A percentile compares a stretch with the other conserved stretches of the same genome.
These are phyloP conservation scores for Mucor lusitanicus DNA, from an alignment of 371 early-diverging fungal genomes.

Conservation along the genomic window DNA sequence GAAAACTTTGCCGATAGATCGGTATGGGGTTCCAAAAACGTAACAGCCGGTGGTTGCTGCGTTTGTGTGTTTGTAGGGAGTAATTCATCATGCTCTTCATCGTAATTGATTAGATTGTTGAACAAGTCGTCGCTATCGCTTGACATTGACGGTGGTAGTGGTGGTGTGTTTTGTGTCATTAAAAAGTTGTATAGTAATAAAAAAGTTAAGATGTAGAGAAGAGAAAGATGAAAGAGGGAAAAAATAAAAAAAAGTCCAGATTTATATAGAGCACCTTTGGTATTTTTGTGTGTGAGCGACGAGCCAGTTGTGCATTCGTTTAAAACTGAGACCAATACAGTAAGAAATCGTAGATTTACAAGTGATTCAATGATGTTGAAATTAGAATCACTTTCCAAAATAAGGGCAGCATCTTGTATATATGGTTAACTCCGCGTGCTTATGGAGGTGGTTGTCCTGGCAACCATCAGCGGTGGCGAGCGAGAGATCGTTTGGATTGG, in stretches of 20 bases:
- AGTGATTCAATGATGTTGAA: not conserved
- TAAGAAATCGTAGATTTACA: not conserved
- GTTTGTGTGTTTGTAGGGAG: not conserved
- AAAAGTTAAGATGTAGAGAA: not conserved
- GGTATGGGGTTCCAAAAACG: constrained; percentile 19
- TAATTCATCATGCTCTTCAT: not conserved
- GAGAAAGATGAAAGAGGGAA: not conserved
- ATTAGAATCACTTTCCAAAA: not conserved
- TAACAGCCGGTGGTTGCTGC: not conserved
- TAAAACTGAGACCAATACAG: not conserved
- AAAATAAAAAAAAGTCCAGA: not conserved
- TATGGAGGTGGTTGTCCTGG: too few relatives aligned
- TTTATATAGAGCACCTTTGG: not conserved
- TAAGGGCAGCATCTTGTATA: not conserved
- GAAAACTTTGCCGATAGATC: constrained; percentile 4
- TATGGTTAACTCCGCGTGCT: not conserved
- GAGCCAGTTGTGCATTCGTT: not conserved
- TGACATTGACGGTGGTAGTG: not conserved
- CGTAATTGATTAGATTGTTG: not conserved
- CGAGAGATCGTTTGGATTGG: not conserved
- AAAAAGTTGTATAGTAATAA: too few relatives aligned
- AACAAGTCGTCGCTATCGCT: constrained; percentile 2
- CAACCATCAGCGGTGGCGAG: not conserved
- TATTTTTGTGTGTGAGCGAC: not conserved
- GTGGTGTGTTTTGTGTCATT: not conserved